These are phyloP conservation scores for Sporopachydermia lactativora DNA, from an alignment of 805 yeast species.

Conservation along the genomic window DNA sequence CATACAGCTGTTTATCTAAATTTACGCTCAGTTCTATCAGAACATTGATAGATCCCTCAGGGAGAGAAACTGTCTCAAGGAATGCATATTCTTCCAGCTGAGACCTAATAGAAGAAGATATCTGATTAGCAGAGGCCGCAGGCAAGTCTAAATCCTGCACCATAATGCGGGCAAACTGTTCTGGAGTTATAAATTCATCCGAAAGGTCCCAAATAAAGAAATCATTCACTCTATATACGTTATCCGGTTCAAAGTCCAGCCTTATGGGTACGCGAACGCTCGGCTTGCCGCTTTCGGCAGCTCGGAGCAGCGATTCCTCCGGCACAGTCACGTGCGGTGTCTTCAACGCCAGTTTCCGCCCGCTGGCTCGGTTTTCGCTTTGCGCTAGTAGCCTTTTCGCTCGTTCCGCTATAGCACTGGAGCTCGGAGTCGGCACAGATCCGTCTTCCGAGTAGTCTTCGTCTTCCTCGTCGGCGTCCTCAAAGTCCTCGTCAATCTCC, in stretches of 20 bases:
- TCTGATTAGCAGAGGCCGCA: conserved; percentile 39
- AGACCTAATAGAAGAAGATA: conserved; percentile 57
- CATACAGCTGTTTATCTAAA: conserved; percentile 69
- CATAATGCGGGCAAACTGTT: conserved; percentile 57
- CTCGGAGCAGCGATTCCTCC: conserved; percentile 19
- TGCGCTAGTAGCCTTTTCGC: conserved; percentile 6
- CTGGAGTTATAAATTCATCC: conserved; percentile 56
- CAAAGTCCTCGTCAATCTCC: conserved; percentile 58
- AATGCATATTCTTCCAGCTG: conserved; percentile 69
- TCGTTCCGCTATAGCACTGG: conserved; percentile 17
- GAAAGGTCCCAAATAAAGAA: conserved; percentile 62
- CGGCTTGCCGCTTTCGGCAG: conserved; percentile 24
- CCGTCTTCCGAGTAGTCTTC: conserved; percentile 19
- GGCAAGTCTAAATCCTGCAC: conserved; percentile 80
- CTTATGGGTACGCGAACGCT: conserved; percentile 51
- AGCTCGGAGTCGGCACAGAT: conserved; percentile 10
- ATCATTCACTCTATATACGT: conserved; percentile 37
- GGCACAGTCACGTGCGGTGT: not conserved
- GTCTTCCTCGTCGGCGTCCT: conserved; percentile 35
- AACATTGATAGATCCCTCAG: conserved; percentile 60
- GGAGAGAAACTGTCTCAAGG: conserved; percentile 50
- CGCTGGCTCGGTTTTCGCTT: conserved; percentile 2
- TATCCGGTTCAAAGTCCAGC: conserved; percentile 43
- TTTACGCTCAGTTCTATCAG: conserved; percentile 71
- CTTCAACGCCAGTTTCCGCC: not conserved